Base-by-base conservation (phyloP, 768 basidiomycete species). In the Suillus subalutaceus region DNA sequence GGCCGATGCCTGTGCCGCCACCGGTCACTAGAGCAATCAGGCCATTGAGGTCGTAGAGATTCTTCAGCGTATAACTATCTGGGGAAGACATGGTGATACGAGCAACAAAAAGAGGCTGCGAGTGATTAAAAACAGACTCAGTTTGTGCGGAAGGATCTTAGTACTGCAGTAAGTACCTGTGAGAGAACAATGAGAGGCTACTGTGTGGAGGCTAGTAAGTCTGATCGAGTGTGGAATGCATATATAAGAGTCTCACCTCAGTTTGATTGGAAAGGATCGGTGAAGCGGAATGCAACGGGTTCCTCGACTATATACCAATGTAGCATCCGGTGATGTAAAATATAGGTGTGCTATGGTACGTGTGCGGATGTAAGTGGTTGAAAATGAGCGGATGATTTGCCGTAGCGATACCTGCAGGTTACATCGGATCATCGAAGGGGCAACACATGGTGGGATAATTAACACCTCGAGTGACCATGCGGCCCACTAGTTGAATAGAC, bases 31-130 rank as follows among this genome's bases (percentile, higher is more conserved):
- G 74, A 4, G 82, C 82, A 8, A 91, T 77, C 32, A 85, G 82
- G n/a, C 87, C 88, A 30, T 81, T 75, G 65, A 92, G 82, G 68
- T 86, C 82, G 69, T 82, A 85, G 23, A 87, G 53, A 55, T 71
- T 77, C 38, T 68, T 71, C 16, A 66, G 38, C 2, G 70, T 74
- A 56, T 77, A 70, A 40, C 68, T 66, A 43, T 68, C 20, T 9
- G 75, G 70, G 38, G 72, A 67, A 18, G 69, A 43, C 76, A 77
- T 78, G 65, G 35, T 62, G 15, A 53, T 30, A 30, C 8, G 15
- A 16, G 23, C 23, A 52, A 52, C 13, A 5, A 52, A 16, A 26
- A 1, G 4, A 30, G 26, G 26, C 26, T 30, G 52, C 26, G 30
- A 50, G 65, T 15, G 43, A 10, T 26, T 26, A 37, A 5, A n/a